Evolutionary conservation across 495 filamentous ascomycete genomes (phyloP), one percentile per base, ranked within the genome.

Genomic region (Bryoglossum gracile): DNA sequence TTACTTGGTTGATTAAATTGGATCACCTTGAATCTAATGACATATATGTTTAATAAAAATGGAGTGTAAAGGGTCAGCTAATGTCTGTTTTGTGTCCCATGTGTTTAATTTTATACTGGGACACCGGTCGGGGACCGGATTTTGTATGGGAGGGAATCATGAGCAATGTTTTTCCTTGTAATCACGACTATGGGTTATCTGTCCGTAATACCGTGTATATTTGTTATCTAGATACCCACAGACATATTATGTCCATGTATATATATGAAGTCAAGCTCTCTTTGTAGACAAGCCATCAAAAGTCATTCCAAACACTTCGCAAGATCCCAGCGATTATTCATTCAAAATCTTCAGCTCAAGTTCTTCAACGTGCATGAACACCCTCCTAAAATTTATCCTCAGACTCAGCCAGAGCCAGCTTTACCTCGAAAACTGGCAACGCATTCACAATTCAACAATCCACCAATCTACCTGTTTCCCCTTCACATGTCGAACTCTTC

Each of bases 181-280:
- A n/a, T 47, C 19, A 43, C 21, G 21, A 45, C 26, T 33, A n/a
- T 39, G 33, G 38, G 45, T 43, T 34, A 48, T n/a, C 42, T 30
- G 45, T 45, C 48, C 36, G 28, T 51, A 52, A 48, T 56, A 48
- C 54, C 37, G 14, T 51, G 34, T 56, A 49, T 40, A 46, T 48
- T 56, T 56, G 43, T 49, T 56, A 51, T 46, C 19, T 40, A 51
- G 54, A 56, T 56, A 56, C 54, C 54, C 54, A 43, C 34, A 17
- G n/a, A 42, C 19, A 9, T 42, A 24, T 3, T 13, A 24, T 28
- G 22, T 9, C n/a, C n/a, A 26, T 48, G 37, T 42, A 49, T 49
- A 30, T 49, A 34, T 25, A 28, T 28, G 19, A 23, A 13, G 22
- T 19, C 18, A 13, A 4, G 16, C 44, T n/a, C n/a, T n/a, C n/a